Evolutionary conservation across 257 asterid genomes (phyloP).

Genomic region (Oldenlandia corymbosa): DNA sequence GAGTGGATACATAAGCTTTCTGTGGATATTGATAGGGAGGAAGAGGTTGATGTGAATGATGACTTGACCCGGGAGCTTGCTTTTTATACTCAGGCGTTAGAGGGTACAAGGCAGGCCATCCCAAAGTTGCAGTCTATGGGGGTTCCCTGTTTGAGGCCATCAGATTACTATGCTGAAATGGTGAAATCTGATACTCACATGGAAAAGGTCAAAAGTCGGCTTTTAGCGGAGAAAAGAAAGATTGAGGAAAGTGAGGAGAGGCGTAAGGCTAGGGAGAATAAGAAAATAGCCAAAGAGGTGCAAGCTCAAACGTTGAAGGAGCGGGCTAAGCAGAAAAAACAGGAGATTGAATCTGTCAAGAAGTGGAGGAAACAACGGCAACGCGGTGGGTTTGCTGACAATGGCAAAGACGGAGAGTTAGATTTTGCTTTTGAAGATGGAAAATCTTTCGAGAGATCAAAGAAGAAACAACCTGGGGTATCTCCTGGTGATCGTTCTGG

Average conservation of each 20-base stretch:
- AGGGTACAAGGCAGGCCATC: conserved; percentile 65
- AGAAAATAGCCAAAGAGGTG: conserved; percentile 77
- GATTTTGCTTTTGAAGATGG: conserved; percentile 67
- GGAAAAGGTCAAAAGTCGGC: conserved; percentile 85
- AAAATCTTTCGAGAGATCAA: conserved; percentile 47
- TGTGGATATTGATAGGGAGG: conserved; percentile 46
- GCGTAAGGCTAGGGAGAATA: conserved; percentile 75
- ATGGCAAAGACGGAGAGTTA: conserved; percentile 43
- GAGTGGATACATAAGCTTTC: conserved; percentile 81
- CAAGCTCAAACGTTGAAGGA: conserved; percentile 74
- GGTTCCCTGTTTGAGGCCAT: conserved; percentile 66
- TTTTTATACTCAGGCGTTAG: conserved; percentile 81
- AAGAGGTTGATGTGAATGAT: conserved; percentile 74
- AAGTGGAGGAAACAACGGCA: conserved; percentile 95
- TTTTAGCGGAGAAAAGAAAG: conserved; percentile 69
- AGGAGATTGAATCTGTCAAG: conserved; percentile 79
- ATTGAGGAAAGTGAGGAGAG: conserved; percentile 89
- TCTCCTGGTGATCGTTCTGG: conserved; percentile 87
- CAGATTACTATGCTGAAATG: conserved; percentile 93
- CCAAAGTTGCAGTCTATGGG: conserved; percentile 51
- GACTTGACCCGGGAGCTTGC: conserved; percentile 75
- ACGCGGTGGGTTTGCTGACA: conserved; percentile 53
- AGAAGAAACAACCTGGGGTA: conserved; percentile 67
- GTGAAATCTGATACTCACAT: conserved; percentile 79
- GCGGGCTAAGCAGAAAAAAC: conserved; percentile 84